Evolutionary conservation across 139 green algal genomes (phyloP), one percentile per base, ranked within the genome.

Genomic region (Medakamo hakoo): DNA sequence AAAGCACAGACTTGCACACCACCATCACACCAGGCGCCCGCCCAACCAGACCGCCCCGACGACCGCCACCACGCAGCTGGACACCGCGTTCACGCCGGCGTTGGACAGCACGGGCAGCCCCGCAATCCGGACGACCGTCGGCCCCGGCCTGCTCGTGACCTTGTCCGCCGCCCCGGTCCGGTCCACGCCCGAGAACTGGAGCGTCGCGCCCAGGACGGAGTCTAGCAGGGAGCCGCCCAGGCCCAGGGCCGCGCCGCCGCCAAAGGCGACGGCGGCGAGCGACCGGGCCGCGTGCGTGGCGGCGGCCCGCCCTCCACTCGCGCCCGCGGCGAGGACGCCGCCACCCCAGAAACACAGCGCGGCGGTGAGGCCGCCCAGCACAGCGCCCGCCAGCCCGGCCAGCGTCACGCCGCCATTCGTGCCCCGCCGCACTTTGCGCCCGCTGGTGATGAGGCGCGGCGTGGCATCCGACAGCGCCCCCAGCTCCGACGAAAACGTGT

Each of bases 401-500:
- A 67, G 27, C 0, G 84, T 91, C 0, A 97, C 82, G 9, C 82
- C 90, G 2, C 90, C 90, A 72, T 96, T 90, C 23, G 84, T 91
- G 58, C 89, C 89, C 2, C 72, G 75, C 1, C 76, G 65, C n/a
- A 88, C 82, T 14, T 68, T 70, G 19, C 85, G 67, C n/a, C 82
- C n/a, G 0, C 75, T 86, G 19, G 89, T 96, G 68, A 97, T 83
- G 2, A 97, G 81, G 21, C 81, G 73, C 0, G 91, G 91, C 57
- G 68, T 24, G 24, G 49, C 22, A 16, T 63, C n/a, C 28, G 64
- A 80, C 18, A 95, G 77, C 26, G 91, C 75, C 1, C 90, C 90
- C 3, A 97, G 30, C 80, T 97, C 91, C 5, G 69, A 84, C 1
- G 86, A 76, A 89, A 88, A 97, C 0, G 91, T 96, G 80, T 97